Percentiles rank a stretch among this genome's conserved stretches.
These are phyloP conservation scores for Tolypocladium ovalisporum DNA, from an alignment of 2,329 filamentous ascomycete species.

Conservation along the genomic window DNA sequence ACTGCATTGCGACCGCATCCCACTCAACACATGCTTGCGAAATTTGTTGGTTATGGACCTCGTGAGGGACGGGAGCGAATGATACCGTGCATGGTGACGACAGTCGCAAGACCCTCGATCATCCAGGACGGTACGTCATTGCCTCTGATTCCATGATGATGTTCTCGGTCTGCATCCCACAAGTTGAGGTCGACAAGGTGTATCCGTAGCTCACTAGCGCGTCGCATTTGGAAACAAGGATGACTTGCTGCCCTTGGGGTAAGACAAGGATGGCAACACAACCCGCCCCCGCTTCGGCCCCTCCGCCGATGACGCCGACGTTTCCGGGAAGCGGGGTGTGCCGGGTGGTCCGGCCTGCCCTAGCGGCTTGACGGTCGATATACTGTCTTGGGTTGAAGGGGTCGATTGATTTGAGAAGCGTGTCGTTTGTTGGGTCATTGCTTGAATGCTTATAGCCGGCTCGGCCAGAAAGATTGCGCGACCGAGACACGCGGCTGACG, in stretches of 20 bases:
- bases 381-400: too few species aligned
- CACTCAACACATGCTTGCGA: neutral
- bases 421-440: neutral
- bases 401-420: neutral
- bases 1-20: neutral
- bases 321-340: neutral
- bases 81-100: neutral
- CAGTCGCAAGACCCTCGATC: neutral
- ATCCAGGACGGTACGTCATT: neutral
- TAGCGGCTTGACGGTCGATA: neutral
- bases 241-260: neutral
- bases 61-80: too few species aligned
- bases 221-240: neutral
- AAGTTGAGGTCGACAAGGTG: neutral
- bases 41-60: too few species aligned
- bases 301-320: neutral
- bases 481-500: neutral
- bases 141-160: neutral
- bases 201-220: neutral
- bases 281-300: neutral
- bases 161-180: neutral
- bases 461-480: neutral
- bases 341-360: neutral
- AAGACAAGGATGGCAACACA: neutral
- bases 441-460: neutral